A percentile compares a stretch with the other conserved stretches of the same genome.
phyloP scores from a whole-genome alignment of 78 protist species.

The Guillardia theta region DNA sequence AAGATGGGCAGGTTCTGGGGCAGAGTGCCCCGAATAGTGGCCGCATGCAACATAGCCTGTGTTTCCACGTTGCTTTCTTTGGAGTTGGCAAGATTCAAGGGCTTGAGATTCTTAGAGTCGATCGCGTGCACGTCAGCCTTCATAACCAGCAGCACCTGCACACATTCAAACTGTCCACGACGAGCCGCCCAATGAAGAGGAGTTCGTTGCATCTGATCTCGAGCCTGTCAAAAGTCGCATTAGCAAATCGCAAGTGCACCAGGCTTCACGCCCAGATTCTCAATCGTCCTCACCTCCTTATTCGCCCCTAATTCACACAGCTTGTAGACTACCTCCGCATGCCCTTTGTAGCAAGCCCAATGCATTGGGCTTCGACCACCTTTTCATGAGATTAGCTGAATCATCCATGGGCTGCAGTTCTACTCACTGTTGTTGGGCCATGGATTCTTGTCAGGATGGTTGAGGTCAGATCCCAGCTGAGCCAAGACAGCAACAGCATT shows the following conservation, averaged over 20 bases:
- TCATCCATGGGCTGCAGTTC: too few species aligned
- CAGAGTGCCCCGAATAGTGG: not conserved
- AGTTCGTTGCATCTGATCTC: not conserved
- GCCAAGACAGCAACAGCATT: not conserved
- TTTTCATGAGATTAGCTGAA: too few species aligned
- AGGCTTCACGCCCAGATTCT: not conserved
- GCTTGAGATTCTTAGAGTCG: not conserved
- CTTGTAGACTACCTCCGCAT: not conserved
- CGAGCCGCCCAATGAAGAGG: not conserved
- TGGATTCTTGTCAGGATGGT: not conserved
- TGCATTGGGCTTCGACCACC: not conserved
- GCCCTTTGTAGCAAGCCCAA: conserved; percentile 4
- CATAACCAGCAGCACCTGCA: conserved; percentile 15
- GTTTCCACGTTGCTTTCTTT: not conserved
- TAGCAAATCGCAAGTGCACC: not conserved
- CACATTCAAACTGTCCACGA: not conserved
- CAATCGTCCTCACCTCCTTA: not conserved
- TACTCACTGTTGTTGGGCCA: conserved; percentile 25
- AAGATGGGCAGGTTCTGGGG: not conserved
- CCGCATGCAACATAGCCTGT: not conserved
- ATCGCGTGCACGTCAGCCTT: not conserved
- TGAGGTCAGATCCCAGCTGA: not conserved
- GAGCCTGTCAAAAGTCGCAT: not conserved
- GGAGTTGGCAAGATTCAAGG: not conserved
- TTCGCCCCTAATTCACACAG: not conserved